A percentile compares a stretch with the other conserved stretches of the same genome.
Evolutionary conservation across 768 basidiomycete species (phyloP).

Genomic region (Mycena crocata): DNA sequence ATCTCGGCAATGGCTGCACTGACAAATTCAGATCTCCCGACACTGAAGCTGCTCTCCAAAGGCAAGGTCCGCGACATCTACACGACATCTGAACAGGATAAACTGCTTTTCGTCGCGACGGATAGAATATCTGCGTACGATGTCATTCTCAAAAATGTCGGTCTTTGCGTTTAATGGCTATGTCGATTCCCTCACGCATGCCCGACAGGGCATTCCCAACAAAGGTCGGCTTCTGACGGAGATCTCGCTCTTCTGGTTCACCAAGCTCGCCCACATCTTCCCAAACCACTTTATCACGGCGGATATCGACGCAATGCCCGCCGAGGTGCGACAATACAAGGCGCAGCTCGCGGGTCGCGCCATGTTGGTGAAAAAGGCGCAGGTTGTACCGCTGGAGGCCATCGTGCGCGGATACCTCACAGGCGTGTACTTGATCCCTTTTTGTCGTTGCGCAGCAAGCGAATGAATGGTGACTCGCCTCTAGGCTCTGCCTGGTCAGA

Average conservation of each 20-base stretch:
- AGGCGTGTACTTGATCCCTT: constrained; percentile 68
- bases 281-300: constrained; percentile 92
- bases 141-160: constrained; percentile 91
- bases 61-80: constrained; percentile 99
- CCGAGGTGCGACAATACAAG: constrained; percentile 77
- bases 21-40: constrained; percentile 64
- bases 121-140: constrained; percentile 98
- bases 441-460: background rate
- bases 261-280: constrained; percentile 80
- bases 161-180: constrained; percentile 44
- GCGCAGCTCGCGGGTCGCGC: constrained; percentile 84
- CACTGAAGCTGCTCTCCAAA: constrained; percentile 78
- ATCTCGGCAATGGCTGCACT: constrained; percentile 6
- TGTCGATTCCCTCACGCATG: background rate
- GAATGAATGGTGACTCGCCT: constrained; percentile 10
- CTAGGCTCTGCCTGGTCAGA: constrained; percentile 96
- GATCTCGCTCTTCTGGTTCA: constrained; percentile 96
- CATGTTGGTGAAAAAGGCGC: constrained; percentile 92
- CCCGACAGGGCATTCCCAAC: constrained; percentile 87
- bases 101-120: constrained; percentile 92
- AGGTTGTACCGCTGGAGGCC: constrained; percentile 91
- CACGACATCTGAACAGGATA: constrained; percentile 71
- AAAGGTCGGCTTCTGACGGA: constrained; percentile 92
- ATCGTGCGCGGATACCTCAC: constrained; percentile 97
- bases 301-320: constrained; percentile 84